Evolutionary conservation across 306 rosid genomes (phyloP).

Genomic region (Neltuma alba): DNA sequence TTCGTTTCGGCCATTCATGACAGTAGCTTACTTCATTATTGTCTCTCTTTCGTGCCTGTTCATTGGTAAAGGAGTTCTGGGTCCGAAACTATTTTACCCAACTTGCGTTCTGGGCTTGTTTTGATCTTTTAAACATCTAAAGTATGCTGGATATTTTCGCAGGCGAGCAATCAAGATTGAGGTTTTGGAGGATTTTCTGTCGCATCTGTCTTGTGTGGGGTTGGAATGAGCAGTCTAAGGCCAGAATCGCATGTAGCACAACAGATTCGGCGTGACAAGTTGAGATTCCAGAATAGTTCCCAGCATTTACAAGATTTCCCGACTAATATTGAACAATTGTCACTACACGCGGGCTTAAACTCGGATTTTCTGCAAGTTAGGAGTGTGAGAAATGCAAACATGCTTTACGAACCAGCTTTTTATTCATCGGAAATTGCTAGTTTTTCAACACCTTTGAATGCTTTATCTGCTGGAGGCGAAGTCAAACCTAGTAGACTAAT

Average conservation of each 20-base stretch:
- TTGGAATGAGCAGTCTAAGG: constrained; percentile 65
- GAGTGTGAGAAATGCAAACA: constrained; percentile 52
- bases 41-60: not conserved
- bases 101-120: not conserved
- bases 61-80: not conserved
- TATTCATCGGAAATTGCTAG: constrained; percentile 52
- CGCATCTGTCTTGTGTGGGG: constrained; percentile 4
- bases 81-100: not conserved
- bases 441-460: constrained; percentile 42
- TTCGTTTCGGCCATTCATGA: not conserved
- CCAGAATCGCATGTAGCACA: constrained; percentile 85
- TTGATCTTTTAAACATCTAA: not conserved
- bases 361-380: constrained; percentile 60
- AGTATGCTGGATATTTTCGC: not conserved
- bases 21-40: not conserved
- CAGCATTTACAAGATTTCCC: constrained; percentile 39
- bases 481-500: not conserved
- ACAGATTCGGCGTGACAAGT: constrained; percentile 82
- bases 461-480: constrained; percentile 17
- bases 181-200: not conserved
- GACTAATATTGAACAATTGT: constrained; percentile 39
- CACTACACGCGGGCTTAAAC: constrained; percentile 38
- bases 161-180: not conserved
- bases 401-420: constrained; percentile 55
- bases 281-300: constrained; percentile 57